Conservation (phyloP, 108 stramenopile species). For the Conticribra weissflogii region DNA sequence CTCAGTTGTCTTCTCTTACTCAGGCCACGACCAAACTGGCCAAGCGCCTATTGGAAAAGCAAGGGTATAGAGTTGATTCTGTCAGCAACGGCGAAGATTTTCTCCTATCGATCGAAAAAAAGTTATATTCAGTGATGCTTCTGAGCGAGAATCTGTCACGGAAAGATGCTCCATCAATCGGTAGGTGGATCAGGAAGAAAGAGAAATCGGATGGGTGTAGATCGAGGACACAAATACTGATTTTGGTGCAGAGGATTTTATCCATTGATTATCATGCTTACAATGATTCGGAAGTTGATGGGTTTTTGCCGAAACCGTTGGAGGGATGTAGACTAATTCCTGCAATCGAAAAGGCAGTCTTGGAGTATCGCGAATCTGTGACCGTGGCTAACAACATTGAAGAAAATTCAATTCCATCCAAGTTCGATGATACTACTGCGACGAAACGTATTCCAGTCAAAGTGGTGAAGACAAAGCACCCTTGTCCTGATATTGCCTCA, state of each 20-base stretch:
- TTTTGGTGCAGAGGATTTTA: slow-evolving; percentile 43
- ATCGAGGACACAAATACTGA: slow-evolving; percentile 42
- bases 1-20: not conserved
- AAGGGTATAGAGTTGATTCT: slow-evolving; percentile 55
- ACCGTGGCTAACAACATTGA: slow-evolving; percentile 4
- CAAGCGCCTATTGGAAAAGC: slow-evolving; percentile 47
- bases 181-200: slow-evolving; percentile 35
- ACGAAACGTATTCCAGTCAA: not conserved
- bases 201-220: slow-evolving; percentile 31
- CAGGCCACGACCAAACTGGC: slow-evolving; percentile 46
- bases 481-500: not conserved
- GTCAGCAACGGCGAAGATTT: slow-evolving; percentile 44
- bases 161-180: slow-evolving; percentile 43
- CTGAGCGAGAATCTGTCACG: slow-evolving; percentile 41
- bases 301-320: slow-evolving; percentile 47
- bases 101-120: slow-evolving; percentile 33
- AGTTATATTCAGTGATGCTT: slow-evolving; percentile 33
- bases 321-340: slow-evolving; percentile 42
- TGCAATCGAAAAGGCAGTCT: slow-evolving; percentile 30
- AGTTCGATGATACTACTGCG: too few species aligned
- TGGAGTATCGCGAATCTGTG: slow-evolving; percentile 31
- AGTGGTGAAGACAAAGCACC: not conserved
- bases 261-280: slow-evolving; percentile 37
- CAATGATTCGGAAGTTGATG: slow-evolving; percentile 34
- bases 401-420: too few species aligned